Evolutionary conservation across 768 basidiomycete genomes (phyloP).

Genomic region (Suillus subalutaceus): DNA sequence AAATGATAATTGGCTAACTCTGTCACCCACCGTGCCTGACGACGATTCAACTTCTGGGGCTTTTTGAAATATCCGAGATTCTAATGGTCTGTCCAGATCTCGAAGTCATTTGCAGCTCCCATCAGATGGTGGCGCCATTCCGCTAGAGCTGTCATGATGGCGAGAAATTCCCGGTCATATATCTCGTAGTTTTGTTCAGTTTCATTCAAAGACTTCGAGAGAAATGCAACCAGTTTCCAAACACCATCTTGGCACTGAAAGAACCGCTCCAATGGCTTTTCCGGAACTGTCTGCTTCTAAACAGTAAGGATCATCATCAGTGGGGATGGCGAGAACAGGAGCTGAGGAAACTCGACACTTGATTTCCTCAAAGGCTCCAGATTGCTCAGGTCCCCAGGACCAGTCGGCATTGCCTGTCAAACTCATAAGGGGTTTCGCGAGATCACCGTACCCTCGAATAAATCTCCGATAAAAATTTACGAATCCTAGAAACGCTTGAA

Average conservation of each 20-base stretch:
- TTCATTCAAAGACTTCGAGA: slow-evolving; percentile 32
- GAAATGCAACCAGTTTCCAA: slow-evolving; percentile 43
- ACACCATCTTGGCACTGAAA: slow-evolving; percentile 26
- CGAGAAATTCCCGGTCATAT: slow-evolving; percentile 51
- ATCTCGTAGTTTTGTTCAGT: slow-evolving; percentile 49
- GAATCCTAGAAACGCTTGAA: slow-evolving; percentile 47
- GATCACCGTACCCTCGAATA: slow-evolving; percentile 32
- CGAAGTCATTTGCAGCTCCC: neutral
- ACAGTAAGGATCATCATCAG: slow-evolving; percentile 17
- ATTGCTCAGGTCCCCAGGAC: slow-evolving; percentile 26
- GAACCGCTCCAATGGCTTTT: slow-evolving; percentile 33
- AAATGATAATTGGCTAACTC: slow-evolving; percentile 41
- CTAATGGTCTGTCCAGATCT: slow-evolving; percentile 16
- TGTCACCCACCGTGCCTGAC: slow-evolving; percentile 46
- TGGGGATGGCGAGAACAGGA: slow-evolving; percentile 27
- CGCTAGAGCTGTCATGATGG: slow-evolving; percentile 42
- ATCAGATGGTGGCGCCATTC: slow-evolving; percentile 31
- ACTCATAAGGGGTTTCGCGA: slow-evolving; percentile 30
- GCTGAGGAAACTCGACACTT: slow-evolving; percentile 29
- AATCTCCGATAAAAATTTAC: slow-evolving; percentile 40
- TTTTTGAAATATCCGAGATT: slow-evolving; percentile 48
- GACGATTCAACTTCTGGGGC: slow-evolving; percentile 39
- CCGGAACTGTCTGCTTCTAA: slow-evolving; percentile 37
- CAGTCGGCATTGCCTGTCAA: slow-evolving; percentile 32
- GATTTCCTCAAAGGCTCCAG: slow-evolving; percentile 31